Evolutionary conservation across 1,139 yeast species (phyloP).

Genomic region (Yamadazyma kanchanaburiensis): DNA sequence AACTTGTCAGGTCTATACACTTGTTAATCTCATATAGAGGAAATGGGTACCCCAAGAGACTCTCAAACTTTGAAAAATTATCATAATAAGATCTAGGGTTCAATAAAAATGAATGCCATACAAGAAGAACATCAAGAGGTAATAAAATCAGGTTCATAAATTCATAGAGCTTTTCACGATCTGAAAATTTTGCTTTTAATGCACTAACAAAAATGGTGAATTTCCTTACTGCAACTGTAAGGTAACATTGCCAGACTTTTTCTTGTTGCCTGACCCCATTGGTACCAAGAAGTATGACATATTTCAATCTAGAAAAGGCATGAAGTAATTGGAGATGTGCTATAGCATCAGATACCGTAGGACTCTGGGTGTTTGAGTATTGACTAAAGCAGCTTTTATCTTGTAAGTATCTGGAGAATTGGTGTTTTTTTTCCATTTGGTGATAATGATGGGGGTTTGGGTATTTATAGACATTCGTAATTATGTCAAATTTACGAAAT

Average conservation of each 20-base stretch:
- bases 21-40: constrained; percentile 22
- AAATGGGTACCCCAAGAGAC: constrained; percentile 22
- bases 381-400: too few species aligned
- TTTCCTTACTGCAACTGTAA: constrained; percentile 26
- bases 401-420: too few species aligned
- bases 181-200: constrained; percentile 7
- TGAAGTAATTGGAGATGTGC: constrained; percentile 27
- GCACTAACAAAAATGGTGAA: constrained; percentile 26
- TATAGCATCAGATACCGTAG: too few species aligned
- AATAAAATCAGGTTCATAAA: constrained; percentile 16
- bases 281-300: constrained; percentile 6
- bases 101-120: constrained; percentile 31
- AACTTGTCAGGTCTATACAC: constrained; percentile 15
- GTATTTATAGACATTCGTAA: too few species aligned
- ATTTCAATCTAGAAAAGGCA: constrained; percentile 22
- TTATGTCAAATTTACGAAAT: too few species aligned
- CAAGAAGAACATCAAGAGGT: constrained; percentile 36
- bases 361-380: too few species aligned
- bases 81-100: constrained; percentile 24
- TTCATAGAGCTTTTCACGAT: neutral
- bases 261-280: constrained; percentile 7
- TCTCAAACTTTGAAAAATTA: constrained; percentile 19
- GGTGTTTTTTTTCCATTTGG: too few species aligned
- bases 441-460: too few species aligned
- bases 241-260: constrained; percentile 28